Conservation (phyloP, 768 basidiomycete genomes). For the Auricularia heimuer region DNA sequence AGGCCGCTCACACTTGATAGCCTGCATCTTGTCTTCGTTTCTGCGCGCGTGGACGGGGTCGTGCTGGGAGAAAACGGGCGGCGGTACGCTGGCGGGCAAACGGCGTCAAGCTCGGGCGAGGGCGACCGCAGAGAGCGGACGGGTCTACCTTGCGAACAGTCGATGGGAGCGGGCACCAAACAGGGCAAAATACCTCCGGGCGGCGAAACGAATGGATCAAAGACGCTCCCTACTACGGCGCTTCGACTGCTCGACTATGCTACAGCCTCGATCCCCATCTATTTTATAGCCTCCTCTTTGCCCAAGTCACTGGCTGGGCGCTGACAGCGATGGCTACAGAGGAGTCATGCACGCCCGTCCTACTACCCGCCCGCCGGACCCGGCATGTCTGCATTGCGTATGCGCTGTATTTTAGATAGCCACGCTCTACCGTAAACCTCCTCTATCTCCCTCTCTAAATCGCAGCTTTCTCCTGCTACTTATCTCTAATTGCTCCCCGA, state of each 20-base stretch:
- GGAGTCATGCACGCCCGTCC: no score
- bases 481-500: no score
- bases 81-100: not conserved
- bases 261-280: not conserved
- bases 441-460: no score
- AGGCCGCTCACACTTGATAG: constrained; percentile 72
- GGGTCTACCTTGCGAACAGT: not conserved
- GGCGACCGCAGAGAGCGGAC: not conserved
- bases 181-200: not conserved
- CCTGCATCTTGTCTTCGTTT: constrained; percentile 52
- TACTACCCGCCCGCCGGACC: no score
- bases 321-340: no score
- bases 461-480: no score
- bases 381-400: no score
- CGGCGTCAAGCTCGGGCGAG: not conserved
- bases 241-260: not conserved
- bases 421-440: no score
- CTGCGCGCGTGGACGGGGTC: not conserved
- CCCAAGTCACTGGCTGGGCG: no score
- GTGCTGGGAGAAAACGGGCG: not conserved
- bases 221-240: not conserved
- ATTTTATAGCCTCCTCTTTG: no score
- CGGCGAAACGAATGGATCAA: not conserved
- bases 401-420: no score
- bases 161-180: not conserved